Percentiles rank a stretch among this genome's conserved stretches.
phyloP scores from a whole-genome alignment of 495 filamentous ascomycete species.

The Lophiostoma macrostomum region DNA sequence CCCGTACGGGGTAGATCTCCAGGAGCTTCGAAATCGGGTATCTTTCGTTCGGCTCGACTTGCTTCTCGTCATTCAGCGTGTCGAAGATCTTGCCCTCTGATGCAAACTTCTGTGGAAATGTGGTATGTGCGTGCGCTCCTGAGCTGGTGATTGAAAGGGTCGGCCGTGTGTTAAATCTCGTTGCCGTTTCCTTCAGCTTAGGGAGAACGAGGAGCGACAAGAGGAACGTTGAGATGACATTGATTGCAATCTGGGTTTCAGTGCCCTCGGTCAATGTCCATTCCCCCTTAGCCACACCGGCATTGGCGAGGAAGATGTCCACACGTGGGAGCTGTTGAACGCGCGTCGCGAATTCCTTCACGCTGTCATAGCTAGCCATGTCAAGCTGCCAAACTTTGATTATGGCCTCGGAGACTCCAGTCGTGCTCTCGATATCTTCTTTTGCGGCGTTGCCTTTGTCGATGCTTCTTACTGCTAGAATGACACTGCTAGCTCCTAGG shows the following conservation, averaged over 20 bases:
- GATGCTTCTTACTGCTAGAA: neutral
- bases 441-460: neutral
- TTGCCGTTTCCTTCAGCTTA: slow-evolving; percentile 8
- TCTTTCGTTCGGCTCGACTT: slow-evolving; percentile 32
- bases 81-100: slow-evolving; percentile 22
- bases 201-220: neutral
- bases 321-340: slow-evolving; percentile 4
- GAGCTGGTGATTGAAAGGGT: slow-evolving; percentile 31
- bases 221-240: slow-evolving; percentile 13
- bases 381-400: slow-evolving; percentile 15
- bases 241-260: slow-evolving; percentile 11
- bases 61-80: slow-evolving; percentile 30
- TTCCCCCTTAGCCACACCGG: neutral
- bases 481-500: slow-evolving; percentile 10
- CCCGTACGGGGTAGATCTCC: slow-evolving; percentile 32
- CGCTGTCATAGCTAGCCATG: slow-evolving; percentile 2
- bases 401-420: neutral
- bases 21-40: slow-evolving; percentile 40
- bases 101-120: slow-evolving; percentile 26
- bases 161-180: neutral
- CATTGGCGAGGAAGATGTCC: slow-evolving; percentile 12
- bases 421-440: neutral
- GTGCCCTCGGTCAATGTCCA: neutral
- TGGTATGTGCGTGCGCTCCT: slow-evolving; percentile 32
- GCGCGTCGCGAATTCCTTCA: neutral